phyloP scores from a whole-genome alignment of 306 rosid genomes.

The Fragaria iinumae region DNA sequence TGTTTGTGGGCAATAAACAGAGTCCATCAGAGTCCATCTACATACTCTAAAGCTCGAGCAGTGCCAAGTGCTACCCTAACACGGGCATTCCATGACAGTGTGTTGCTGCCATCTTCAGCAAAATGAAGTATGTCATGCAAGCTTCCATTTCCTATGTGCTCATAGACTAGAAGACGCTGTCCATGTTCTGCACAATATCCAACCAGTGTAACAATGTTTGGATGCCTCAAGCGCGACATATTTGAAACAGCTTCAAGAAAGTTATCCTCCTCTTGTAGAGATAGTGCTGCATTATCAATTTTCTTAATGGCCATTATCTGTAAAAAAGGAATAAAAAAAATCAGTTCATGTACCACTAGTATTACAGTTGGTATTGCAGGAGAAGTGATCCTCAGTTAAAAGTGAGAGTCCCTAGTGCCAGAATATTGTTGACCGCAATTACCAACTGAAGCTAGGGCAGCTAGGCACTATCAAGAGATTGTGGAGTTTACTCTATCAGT shows the following conservation, averaged over 20 bases:
- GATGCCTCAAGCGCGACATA: conserved; percentile 91
- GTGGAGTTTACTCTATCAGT: neutral
- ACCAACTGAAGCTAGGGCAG: neutral
- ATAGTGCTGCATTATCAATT: conserved; percentile 93
- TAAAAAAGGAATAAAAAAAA: neutral
- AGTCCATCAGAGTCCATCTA: conserved; percentile 14
- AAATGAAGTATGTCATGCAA: conserved; percentile 91
- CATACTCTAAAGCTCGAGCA: conserved; percentile 98
- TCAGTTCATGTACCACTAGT: conserved; percentile 4
- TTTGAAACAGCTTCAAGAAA: conserved; percentile 91
- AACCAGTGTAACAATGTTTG: conserved; percentile 77
- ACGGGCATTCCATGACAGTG: conserved; percentile 91
- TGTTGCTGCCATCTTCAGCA: conserved; percentile 70
- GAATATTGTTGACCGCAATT: neutral
- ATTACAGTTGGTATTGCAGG: neutral
- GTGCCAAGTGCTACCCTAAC: conserved; percentile 97
- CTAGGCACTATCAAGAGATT: neutral
- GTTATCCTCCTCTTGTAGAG: conserved; percentile 91
- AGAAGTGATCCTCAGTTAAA: neutral
- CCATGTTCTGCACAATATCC: conserved; percentile 95
- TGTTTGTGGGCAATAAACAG: neutral
- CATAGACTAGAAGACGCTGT: conserved; percentile 90
- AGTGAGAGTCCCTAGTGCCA: neutral
- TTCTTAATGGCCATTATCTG: conserved; percentile 91
- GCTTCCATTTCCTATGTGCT: conserved; percentile 74